phyloP scores from a whole-genome alignment of 345 rosid genomes.

The Ceriops tagal region DNA sequence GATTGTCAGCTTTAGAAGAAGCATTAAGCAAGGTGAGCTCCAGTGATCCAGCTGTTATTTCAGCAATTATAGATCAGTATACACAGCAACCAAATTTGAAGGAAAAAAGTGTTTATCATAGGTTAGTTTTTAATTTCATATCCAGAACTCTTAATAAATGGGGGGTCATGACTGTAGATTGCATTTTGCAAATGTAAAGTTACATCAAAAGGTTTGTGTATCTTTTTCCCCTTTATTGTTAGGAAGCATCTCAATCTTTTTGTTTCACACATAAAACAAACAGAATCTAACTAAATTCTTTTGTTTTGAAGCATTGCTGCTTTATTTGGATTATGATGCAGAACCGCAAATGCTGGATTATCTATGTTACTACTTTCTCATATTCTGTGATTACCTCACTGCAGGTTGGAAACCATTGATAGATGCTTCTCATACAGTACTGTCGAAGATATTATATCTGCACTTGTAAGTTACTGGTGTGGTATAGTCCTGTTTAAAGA shows the following conservation, averaged over 20 bases:
- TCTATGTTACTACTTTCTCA: not conserved
- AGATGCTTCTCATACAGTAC: conserved; percentile 70
- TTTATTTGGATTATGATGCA: not conserved
- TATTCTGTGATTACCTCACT: conserved; percentile 6
- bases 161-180: not conserved
- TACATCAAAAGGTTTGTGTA: no score
- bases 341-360: conserved; percentile 1
- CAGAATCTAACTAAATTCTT: not conserved
- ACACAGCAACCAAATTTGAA: conserved; percentile 52
- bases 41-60: conserved; percentile 47
- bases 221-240: no score
- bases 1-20: conserved; percentile 55
- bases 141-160: not conserved
- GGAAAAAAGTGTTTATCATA: conserved; percentile 54
- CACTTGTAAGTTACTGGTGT: conserved; percentile 56
- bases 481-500: not conserved
- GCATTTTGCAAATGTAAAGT: no score
- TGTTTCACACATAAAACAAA: no score
- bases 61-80: conserved; percentile 52
- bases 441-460: conserved; percentile 66
- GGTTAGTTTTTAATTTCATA: conserved; percentile 37
- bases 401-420: conserved; percentile 70
- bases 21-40: conserved; percentile 44
- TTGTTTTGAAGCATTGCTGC: not conserved
- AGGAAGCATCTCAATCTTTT: no score